Base-by-base conservation (phyloP, 169 alveolate species). In the Plasmodium gonderi region DNA sequence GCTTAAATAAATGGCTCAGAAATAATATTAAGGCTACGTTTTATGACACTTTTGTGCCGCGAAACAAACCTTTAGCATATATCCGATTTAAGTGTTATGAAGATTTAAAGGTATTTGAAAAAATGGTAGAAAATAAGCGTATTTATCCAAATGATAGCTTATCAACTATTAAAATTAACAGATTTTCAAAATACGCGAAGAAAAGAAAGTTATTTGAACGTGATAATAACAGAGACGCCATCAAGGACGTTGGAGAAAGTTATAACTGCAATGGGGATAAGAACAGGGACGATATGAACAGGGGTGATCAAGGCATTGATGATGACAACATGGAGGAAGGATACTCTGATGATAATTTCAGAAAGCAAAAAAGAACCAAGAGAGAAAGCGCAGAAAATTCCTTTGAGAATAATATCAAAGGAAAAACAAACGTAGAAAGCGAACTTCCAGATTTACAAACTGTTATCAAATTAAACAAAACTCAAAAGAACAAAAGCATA, bases 71-170 rank as follows among this genome's bases (percentile, higher is more conserved):
- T 12, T 11, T 77, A 17, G 94, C 94, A 5, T 90, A 90, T 79
- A 90, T 90, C 5, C 49, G 82, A 47, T 90, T 90, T 78, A 76
- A 79, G 54, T 64, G 26, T 36, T 36, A 20, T 33, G 82, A 45
- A 29, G 94, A 90, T 12, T 64, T 90, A 45, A 90, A 67, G 51
- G 80, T n/a, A 3, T 90, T 90, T 72, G 82, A 90, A 79, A 78
- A 90, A 42, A 23, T 90, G 77, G 42, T 90, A 44, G 94, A 90
- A 90, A 90, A 90, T 90, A 90, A 90, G 36, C 90, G 75, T n/a
- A 64, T 90, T 17, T 45, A 90, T 29, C 79, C 31, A 3, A 79
- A 90, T 79, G 94, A 90, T 14, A 90, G 76, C 38, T 36, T 90
- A 23, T 90, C 94, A 29, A 49, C 26, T 78, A 90, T 90, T 78